Percentiles rank a stretch among this genome's conserved stretches.
Conservation (phyloP, 2,329 filamentous ascomycete genomes). For the Lasiodiplodia sp. region DNA sequence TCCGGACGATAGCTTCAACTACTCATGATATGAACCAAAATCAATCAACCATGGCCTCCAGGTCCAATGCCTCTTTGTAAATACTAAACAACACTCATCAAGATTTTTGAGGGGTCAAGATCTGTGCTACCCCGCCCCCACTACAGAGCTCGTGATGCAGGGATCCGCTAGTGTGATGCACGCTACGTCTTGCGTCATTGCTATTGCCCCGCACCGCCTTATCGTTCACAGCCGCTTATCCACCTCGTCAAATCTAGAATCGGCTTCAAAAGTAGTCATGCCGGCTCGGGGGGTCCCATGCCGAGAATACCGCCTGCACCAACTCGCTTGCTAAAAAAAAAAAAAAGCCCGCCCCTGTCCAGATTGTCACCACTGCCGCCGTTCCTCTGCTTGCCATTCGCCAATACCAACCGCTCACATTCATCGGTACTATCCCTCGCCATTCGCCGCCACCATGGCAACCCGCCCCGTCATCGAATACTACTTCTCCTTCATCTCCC, state of each 20-base stretch:
- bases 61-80: slow-evolving; percentile 37
- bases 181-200: not conserved
- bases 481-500: slow-evolving; percentile 44
- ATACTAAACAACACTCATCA: too few species aligned
- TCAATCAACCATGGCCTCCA: not conserved
- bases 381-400: not conserved
- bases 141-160: not conserved
- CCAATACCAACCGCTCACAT: too few species aligned
- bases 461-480: slow-evolving; percentile 18
- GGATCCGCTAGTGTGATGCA: not conserved
- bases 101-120: too few species aligned
- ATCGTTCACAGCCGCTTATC: not conserved
- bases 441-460: not conserved
- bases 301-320: too few species aligned
- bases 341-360: too few species aligned
- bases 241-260: not conserved
- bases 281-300: not conserved
- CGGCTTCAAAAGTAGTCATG: not conserved
- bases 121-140: not conserved
- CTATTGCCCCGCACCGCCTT: not conserved
- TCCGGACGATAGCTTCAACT: not conserved
- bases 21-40: not conserved
- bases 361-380: not conserved
- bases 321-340: too few species aligned
- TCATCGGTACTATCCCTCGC: too few species aligned